A percentile compares a stretch with the other conserved stretches of the same genome.
phyloP scores from a whole-genome alignment of 2,329 filamentous ascomycete genomes.

The Aspergillus sp. region DNA sequence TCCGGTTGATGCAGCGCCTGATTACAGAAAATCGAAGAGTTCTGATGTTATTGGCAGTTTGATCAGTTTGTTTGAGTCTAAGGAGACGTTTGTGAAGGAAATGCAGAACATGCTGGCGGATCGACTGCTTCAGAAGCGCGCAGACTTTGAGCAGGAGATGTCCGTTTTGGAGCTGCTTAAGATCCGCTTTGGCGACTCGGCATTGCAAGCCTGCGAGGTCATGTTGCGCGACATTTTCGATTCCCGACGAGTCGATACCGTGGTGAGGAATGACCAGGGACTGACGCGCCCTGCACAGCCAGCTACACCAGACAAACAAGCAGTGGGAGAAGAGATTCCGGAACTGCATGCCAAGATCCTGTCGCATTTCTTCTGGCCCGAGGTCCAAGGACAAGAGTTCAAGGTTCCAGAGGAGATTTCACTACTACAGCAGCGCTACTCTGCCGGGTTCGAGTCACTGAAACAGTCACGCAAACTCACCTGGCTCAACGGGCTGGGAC shows the following conservation, averaged over 20 bases:
- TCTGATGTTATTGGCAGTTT: conserved; percentile 90
- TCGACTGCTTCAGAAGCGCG: conserved; percentile 62
- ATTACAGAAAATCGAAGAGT: conserved; percentile 83
- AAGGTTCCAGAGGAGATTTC: conserved; percentile 41
- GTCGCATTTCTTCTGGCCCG: conserved; percentile 90
- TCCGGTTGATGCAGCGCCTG: conserved; percentile 84
- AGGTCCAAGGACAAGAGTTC: conserved; percentile 56
- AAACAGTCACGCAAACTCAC: conserved; percentile 82
- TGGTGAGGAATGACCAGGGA: conserved; percentile 54
- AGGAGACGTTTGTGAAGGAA: conserved; percentile 90
- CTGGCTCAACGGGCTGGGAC: conserved; percentile 80
- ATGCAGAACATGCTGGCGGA: conserved; percentile 87
- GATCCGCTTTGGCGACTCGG: conserved; percentile 76
- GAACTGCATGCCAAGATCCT: conserved; percentile 77
- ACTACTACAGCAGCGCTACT: conserved; percentile 65
- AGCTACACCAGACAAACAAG: conserved; percentile 12
- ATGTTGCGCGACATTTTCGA: conserved; percentile 94
- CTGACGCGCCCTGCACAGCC: conserved; percentile 24
- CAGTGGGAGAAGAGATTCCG: conserved; percentile 27
- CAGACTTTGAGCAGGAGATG: conserved; percentile 71
- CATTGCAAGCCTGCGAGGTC: conserved; percentile 89
- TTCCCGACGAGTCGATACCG: conserved; percentile 66
- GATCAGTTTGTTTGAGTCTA: conserved; percentile 80
- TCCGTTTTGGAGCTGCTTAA: conserved; percentile 84
- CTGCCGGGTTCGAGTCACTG: conserved; percentile 68